Evolutionary conservation across 768 basidiomycete species (phyloP).

Genomic region (Boletus reticuloceps): DNA sequence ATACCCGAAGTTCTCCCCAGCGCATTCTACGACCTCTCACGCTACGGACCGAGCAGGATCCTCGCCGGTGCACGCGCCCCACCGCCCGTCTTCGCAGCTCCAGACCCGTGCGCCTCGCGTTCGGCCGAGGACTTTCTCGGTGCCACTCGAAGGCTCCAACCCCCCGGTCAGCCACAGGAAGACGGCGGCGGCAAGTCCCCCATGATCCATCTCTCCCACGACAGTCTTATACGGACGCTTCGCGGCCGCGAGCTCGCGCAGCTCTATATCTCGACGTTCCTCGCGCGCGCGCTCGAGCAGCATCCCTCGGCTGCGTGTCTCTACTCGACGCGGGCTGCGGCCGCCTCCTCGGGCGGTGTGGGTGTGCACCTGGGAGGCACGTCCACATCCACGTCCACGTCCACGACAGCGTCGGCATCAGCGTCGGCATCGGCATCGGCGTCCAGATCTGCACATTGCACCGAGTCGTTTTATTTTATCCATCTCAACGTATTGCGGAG

Average conservation of each 20-base stretch:
- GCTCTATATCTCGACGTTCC: conserved; percentile 58
- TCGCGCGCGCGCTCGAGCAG: conserved; percentile 51
- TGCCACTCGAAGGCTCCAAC: neutral
- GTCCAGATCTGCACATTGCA: conserved; percentile 39
- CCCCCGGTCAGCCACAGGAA: neutral
- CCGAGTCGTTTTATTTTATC: conserved; percentile 74
- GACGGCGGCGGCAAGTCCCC: conserved; percentile 1
- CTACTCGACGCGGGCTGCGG: conserved; percentile 32
- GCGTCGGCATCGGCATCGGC: neutral
- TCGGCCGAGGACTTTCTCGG: neutral
- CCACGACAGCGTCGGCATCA: neutral
- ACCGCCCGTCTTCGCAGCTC: conserved; percentile 28
- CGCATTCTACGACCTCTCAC: conserved; percentile 71
- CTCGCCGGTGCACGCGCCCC: conserved; percentile 46
- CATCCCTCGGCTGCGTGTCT: conserved; percentile 53
- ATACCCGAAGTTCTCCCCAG: conserved; percentile 58
- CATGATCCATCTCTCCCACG: conserved; percentile 34
- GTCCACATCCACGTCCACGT: too few relatives aligned
- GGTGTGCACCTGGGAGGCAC: too few relatives aligned
- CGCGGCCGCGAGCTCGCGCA: conserved; percentile 66
- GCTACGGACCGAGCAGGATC: conserved; percentile 72
- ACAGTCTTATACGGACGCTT: conserved; percentile 44
- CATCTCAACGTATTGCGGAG: conserved; percentile 69
- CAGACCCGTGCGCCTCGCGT: conserved; percentile 16
- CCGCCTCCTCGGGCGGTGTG: neutral